Evolutionary conservation across 129 eudicot genomes (phyloP).

Genomic region (Helianthus tuberosus): DNA sequence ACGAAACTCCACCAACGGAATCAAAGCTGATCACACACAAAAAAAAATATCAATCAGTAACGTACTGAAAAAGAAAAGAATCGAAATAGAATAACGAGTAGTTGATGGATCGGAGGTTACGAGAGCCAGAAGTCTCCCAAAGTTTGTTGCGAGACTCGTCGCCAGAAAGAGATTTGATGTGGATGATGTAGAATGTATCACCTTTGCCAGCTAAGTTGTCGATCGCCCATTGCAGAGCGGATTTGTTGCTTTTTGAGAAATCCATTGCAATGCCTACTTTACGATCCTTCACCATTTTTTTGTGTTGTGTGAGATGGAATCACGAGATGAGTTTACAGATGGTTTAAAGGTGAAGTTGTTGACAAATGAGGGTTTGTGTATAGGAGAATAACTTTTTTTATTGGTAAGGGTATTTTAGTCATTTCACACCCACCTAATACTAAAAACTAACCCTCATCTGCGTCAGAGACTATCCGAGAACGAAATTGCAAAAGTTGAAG

Average conservation of each 20-base stretch:
- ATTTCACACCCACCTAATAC: too few relatives aligned
- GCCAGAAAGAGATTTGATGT: constrained; percentile 38
- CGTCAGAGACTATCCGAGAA: too few relatives aligned
- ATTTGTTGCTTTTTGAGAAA: constrained; percentile 90
- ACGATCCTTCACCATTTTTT: constrained; percentile 70
- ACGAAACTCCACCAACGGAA: constrained; percentile 68
- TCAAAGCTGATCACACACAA: constrained; percentile 48
- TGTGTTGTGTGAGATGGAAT: constrained; percentile 1
- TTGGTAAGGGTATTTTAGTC: too few relatives aligned
- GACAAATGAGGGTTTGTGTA: constrained; percentile 10
- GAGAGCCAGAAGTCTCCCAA: constrained; percentile 73
- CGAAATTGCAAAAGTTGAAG: too few relatives aligned
- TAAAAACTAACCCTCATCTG: too few relatives aligned
- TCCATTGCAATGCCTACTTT: constrained; percentile 90
- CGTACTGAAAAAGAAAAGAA: constrained; percentile 11
- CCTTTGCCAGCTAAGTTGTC: constrained; percentile 74
- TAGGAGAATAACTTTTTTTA: too few relatives aligned
- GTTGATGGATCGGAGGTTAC: constrained; percentile 36
- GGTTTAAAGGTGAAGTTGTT: constrained; percentile 7
- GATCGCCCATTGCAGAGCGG: constrained; percentile 80
- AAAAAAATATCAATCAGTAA: neutral
- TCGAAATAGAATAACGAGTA: neutral
- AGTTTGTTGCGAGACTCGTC: constrained; percentile 52
- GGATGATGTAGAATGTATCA: constrained; percentile 66
- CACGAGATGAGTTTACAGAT: constrained; percentile 2